phyloP scores from a whole-genome alignment of 169 alveolate species.

The Cryptosporidium sp. region DNA sequence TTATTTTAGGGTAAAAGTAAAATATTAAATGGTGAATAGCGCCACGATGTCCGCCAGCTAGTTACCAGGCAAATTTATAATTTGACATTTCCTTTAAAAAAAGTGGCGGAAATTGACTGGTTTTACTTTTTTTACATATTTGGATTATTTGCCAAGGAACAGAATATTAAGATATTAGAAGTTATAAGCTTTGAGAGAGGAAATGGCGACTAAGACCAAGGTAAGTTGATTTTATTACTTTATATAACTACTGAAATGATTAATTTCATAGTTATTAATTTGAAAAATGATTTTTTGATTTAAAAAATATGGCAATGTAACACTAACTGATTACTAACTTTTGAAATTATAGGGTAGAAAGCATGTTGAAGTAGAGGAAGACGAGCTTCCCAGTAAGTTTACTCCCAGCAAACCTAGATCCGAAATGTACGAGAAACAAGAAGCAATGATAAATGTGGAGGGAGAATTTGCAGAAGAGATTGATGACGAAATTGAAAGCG shows the following conservation, averaged over 20 bases:
- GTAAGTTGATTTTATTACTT: not conserved
- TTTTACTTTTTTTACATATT: not conserved
- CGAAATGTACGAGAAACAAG: conserved; percentile 30
- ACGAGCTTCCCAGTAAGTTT: conserved; percentile 50
- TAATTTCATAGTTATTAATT: not conserved
- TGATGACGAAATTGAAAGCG: conserved; percentile 61
- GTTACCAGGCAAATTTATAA: not conserved
- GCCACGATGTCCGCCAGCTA: not conserved
- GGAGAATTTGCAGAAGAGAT: conserved; percentile 69
- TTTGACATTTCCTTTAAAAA: not conserved
- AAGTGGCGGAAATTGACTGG: conserved; percentile 7
- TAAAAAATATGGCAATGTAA: not conserved
- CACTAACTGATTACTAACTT: not conserved
- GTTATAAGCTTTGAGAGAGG: not conserved
- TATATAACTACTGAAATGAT: not conserved
- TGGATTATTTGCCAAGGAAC: not conserved
- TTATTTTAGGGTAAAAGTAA: too few relatives aligned
- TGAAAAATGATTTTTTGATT: not conserved
- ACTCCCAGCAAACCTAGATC: conserved; percentile 27
- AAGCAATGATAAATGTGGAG: conserved; percentile 33
- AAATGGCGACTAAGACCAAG: conserved; percentile 34
- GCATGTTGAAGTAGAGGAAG: conserved; percentile 22
- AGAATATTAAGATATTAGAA: not conserved
- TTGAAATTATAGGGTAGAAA: conserved; percentile 34
- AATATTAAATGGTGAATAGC: not conserved